Base-by-base conservation (phyloP, 1,139 yeast genomes). In the Suhomyces bolitotheri region DNA sequence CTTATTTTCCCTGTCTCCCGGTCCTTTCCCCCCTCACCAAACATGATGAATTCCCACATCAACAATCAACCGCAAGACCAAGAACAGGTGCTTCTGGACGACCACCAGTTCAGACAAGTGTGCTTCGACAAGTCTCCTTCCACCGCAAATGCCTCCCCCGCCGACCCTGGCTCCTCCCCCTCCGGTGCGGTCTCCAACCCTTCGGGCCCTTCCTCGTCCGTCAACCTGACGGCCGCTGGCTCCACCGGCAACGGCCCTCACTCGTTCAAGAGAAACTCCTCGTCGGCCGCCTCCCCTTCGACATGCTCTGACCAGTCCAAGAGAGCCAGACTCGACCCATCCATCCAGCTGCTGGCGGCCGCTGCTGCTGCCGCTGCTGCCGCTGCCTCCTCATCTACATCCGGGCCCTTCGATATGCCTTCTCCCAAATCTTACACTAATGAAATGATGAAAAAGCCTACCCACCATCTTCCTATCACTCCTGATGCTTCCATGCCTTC, bases 71-170 rank as follows among this genome's bases (percentile, higher is more conserved):
- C 49, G 38, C 65, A 63, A 19, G 55, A 60, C 46, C 58, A 58
- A 44, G 66, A 61, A 36, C 62, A 58, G 50, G 54, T 62, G 35
- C 56, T 61, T 49, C 34, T 44, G 46, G 64, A 58, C 31, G 64
- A 57, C 26, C 61, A 53, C 29, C 62, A 55, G 45, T 62, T 64
- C 44, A 55, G 70, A 38, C 62, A 57, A 33, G 69, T 64, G 22
- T 63, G 64, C 42, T 64, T 64, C 39, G 57, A 54, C 39, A 45
- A 52, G 42, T 45, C 45, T 24, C 51, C 49, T 23, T 44, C 41
- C 27, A 47, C 41, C 16, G 27, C 38, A 5, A 29, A 37, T 49
- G 28, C 47, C 34, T 36, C 40, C 40, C 50, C 45, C 38, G 34
- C 31, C 44, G 39, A 39, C 41, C 27, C 46, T 39, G 22, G 44